phyloP scores from a whole-genome alignment of 768 basidiomycete genomes.

The Amanita inopinata region DNA sequence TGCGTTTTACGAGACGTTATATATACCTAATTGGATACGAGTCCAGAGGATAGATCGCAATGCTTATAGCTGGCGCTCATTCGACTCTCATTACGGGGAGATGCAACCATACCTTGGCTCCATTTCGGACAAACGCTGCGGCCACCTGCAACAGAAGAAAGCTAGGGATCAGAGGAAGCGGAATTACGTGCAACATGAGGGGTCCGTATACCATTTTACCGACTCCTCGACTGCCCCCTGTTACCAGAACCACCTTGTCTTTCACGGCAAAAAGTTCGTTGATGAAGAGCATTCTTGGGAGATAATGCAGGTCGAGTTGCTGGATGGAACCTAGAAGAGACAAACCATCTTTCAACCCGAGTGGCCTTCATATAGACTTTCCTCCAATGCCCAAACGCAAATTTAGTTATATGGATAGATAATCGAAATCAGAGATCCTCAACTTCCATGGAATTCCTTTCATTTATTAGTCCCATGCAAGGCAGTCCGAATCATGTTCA shows the following conservation, averaged over 20 bases:
- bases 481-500: too few species aligned
- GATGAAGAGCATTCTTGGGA: background rate
- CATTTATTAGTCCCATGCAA: too few species aligned
- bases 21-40: constrained; percentile 35
- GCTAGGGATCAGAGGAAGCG: constrained; percentile 7
- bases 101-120: constrained; percentile 28
- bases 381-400: background rate
- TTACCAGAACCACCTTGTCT: constrained; percentile 48
- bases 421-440: background rate
- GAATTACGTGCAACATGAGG: background rate
- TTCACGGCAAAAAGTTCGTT: constrained; percentile 38
- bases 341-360: background rate
- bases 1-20: constrained; percentile 48
- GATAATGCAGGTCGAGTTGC: background rate
- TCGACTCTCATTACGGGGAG: too few species aligned
- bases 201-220: constrained; percentile 46
- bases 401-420: background rate
- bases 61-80: too few species aligned
- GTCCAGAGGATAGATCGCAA: constrained; percentile 29
- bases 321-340: background rate
- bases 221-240: constrained; percentile 57
- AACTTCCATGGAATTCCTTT: background rate
- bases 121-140: constrained; percentile 51
- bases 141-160: constrained; percentile 38
- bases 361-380: background rate